Evolutionary conservation across 2,329 filamentous ascomycete genomes (phyloP), one percentile per base, ranked within the genome.

Genomic region (Aciculosporium take): DNA sequence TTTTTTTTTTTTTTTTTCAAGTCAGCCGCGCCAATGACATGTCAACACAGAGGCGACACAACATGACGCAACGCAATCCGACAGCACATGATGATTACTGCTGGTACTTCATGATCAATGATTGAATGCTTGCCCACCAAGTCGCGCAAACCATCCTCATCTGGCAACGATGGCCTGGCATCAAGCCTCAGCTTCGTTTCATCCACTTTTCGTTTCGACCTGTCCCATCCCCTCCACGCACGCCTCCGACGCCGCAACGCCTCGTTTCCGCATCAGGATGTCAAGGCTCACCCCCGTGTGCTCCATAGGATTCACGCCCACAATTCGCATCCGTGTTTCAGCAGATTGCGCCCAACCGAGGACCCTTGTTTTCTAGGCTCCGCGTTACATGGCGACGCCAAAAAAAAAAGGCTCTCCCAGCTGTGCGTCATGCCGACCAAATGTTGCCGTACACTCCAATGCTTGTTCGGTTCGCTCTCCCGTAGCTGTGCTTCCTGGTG

Each of bases 401-500:
- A 57, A 53, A 29, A 57, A 53, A 29, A 48, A 51, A 42, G 46
- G 42, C 42, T 47, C 42, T 38, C 41, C 45, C 17, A 48, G 43
- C 28, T 45, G 42, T 18, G 30, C 28, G 33, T 49, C 48, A 31
- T 43, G 50, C 40, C 49, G 51, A 12, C 57, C 57, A 51, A 59
- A 57, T 2, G 55, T 59, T 15, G 49, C 49, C 12, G 45, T 49
- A 24, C 56, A 59, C 44, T 63, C 62, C 38, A 62, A 59, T 37
- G 60, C 55, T 44, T 60, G 64, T n/a, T 63, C 65, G 9, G 63
- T 62, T 45, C 57, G 55, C 44, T 56, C 58, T 27, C 58, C 51
- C 24, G 58, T 61, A 12, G 66, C 57, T 7, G 60, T 65, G 52
- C 66, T 69, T 40, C 64, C 62, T 7, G 68, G 65, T 17, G 69